A percentile compares a stretch with the other conserved stretches of the same genome.
These are phyloP conservation scores for Blumeriella jaapii DNA, from an alignment of 2,329 filamentous ascomycete genomes.

Conservation along the genomic window DNA sequence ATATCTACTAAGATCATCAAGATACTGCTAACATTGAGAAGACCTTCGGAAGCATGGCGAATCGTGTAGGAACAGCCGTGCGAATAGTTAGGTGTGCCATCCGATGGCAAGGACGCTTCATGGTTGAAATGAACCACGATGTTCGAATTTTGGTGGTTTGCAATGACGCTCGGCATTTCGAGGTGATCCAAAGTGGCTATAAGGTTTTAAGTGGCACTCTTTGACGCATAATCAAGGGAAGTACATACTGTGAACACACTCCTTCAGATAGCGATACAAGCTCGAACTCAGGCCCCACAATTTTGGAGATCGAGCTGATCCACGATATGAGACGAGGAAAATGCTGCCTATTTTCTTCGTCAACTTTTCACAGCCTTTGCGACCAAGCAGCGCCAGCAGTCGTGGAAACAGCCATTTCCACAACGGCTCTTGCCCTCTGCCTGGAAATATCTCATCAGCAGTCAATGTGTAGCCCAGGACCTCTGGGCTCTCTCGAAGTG, in stretches of 20 bases:
- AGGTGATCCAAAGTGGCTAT: slow-evolving; percentile 22
- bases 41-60: slow-evolving; percentile 11
- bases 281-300: slow-evolving; percentile 38
- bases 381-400: slow-evolving; percentile 45
- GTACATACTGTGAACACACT: slow-evolving; percentile 24
- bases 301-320: slow-evolving; percentile 32
- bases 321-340: slow-evolving; percentile 37
- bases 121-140: slow-evolving; percentile 17
- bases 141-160: slow-evolving; percentile 6
- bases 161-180: slow-evolving; percentile 12
- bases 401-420: slow-evolving; percentile 55
- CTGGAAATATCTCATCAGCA: slow-evolving; percentile 32
- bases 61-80: slow-evolving; percentile 22
- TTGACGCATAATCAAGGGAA: not conserved
- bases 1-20: slow-evolving; percentile 23
- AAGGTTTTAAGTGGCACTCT: slow-evolving; percentile 1
- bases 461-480: slow-evolving; percentile 43
- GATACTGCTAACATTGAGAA: slow-evolving; percentile 21
- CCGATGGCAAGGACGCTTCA: slow-evolving; percentile 10
- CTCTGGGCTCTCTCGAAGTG: slow-evolving; percentile 61
- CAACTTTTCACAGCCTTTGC: slow-evolving; percentile 36
- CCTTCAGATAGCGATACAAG: slow-evolving; percentile 39
- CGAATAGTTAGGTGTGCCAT: not conserved
- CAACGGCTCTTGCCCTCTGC: slow-evolving; percentile 47
- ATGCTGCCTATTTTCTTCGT: slow-evolving; percentile 41